These are phyloP conservation scores for Nidularia pulvinata DNA, from an alignment of 768 basidiomycete genomes.

Conservation along the genomic window DNA sequence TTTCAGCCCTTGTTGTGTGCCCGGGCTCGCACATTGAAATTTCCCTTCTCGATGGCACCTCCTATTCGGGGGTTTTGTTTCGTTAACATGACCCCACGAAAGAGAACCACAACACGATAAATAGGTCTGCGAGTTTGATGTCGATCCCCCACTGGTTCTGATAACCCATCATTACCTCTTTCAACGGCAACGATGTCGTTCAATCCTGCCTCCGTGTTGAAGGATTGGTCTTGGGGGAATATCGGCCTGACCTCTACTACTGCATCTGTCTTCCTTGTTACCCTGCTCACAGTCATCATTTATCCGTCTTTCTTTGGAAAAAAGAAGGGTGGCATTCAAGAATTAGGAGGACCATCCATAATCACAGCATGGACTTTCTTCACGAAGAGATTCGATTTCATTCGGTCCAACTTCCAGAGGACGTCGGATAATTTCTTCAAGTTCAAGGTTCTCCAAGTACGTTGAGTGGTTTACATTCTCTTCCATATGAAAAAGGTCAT, in stretches of 20 bases:
- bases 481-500: background rate
- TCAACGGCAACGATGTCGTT: too few species aligned
- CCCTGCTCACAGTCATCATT: background rate
- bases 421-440: constrained; percentile 19
- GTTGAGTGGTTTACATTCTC: background rate
- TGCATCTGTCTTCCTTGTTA: background rate
- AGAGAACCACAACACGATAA: too few species aligned
- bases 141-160: too few species aligned
- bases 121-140: too few species aligned
- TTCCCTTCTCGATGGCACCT: too few species aligned
- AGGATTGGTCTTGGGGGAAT: too few species aligned
- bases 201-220: too few species aligned
- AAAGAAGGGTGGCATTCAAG: background rate
- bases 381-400: constrained; percentile 22
- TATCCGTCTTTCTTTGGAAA: background rate
- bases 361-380: constrained; percentile 29
- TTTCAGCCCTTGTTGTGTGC: too few species aligned
- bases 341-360: constrained; percentile 9
- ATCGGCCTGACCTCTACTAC: background rate
- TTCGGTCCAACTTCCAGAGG: constrained; percentile 16
- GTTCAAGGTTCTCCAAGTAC: constrained; percentile 24
- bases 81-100: too few species aligned
- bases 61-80: too few species aligned
- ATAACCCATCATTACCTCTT: too few species aligned
- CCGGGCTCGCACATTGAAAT: too few species aligned